Evolutionary conservation across 2,329 filamentous ascomycete species (phyloP), one percentile per base, ranked within the genome.

Genomic region (Sarocladium strictum): DNA sequence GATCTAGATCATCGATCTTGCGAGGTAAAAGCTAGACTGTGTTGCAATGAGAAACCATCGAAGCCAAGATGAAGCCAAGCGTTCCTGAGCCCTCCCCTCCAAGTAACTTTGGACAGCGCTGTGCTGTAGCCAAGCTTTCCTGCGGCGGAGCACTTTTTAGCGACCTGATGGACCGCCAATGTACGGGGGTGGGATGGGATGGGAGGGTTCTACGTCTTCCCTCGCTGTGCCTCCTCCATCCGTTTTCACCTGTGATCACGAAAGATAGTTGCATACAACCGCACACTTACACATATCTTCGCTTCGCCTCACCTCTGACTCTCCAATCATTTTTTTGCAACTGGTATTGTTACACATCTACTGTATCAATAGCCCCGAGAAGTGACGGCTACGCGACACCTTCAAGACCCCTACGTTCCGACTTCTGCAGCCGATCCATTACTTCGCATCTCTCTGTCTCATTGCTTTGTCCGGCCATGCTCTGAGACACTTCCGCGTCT

Each of bases 381-480:
- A 11, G 3, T 15, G 15, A 10, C 43, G 5, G 15, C 12, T 15
- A 38, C 35, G 35, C 35, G 35, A 38, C 35, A 9, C 17, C 5
- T 15, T 5, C 14, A 11, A 26, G n/a, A 26, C 24, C 43, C 24
- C 24, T 47, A 27, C 43, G 29, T 37, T 51, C 27, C 47, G 27
- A 6, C 12, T 23, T 23, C 15, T 12, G 12, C 26, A 19, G 47
- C 27, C 14, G 10, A 32, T 24, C n/a, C n/a, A n/a, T n/a, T n/a
- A 33, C 3, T 19, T 15, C 24, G 15, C 47, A 3, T 4, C 17
- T 21, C 6, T 24, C 15, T 47, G 43, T 47, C 43, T 47, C 43
- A 47, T 27, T 47, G 43, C 43, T 47, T 47, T 17, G 27, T 24
- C n/a, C 43, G 24, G 47, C 47, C 47, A 51, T 51, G 47, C 47